Evolutionary conservation across 345 rosid species (phyloP).

Genomic region (Citrus maxima): DNA sequence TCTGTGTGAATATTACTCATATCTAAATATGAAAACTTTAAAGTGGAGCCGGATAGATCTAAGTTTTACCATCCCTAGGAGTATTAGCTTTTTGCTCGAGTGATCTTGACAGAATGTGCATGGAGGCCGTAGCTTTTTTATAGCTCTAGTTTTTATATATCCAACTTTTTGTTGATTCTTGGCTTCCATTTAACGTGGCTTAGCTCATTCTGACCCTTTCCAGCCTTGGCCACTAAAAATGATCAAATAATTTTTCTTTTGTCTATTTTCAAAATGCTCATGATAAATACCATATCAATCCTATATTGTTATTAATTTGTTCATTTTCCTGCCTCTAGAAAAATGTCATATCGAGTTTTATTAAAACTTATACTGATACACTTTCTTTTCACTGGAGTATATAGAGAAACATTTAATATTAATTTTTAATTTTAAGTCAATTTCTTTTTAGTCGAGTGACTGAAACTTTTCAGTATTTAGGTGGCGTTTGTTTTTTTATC

Average conservation of each 20-base stretch:
- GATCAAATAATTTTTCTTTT: neutral
- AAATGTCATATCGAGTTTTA: too few relatives aligned
- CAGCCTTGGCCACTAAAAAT: neutral
- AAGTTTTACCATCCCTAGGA: too few relatives aligned
- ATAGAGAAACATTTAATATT: neutral
- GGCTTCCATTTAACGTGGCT: neutral
- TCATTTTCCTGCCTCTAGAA: too few relatives aligned
- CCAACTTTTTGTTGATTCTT: neutral
- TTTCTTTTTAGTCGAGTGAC: too few relatives aligned
- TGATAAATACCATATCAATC: neutral
- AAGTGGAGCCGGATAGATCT: too few relatives aligned
- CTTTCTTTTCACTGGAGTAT: neutral
- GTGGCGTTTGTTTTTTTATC: too few relatives aligned
- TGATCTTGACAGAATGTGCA: neutral
- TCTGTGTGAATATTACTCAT: too few relatives aligned
- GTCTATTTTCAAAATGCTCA: neutral
- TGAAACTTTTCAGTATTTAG: too few relatives aligned
- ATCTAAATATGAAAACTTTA: too few relatives aligned
- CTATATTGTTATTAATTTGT: neutral
- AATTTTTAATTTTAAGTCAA: neutral
- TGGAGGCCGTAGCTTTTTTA: neutral
- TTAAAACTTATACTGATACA: neutral
- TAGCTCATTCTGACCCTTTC: neutral
- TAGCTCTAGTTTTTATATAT: too few relatives aligned
- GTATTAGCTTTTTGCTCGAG: too few relatives aligned